Conservation (phyloP, 2,329 filamentous ascomycete species). For the Westerdykella aurantiaca region DNA sequence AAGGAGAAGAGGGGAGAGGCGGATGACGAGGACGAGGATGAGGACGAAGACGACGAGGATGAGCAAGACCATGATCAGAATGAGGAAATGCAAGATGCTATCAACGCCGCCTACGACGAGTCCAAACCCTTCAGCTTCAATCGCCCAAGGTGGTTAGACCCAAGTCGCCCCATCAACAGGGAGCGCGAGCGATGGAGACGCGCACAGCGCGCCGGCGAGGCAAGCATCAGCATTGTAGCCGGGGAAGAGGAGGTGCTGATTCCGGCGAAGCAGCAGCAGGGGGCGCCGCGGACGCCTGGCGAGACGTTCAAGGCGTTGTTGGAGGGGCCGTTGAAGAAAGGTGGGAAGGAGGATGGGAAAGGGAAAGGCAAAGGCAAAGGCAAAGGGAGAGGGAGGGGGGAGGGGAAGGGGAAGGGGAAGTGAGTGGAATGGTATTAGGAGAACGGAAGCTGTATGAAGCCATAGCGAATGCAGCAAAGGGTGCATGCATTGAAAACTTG, state of each 20-base stretch:
- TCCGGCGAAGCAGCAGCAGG: slow-evolving; percentile 1
- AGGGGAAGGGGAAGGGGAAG: no score
- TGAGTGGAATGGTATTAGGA: no score
- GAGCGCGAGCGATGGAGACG: no score
- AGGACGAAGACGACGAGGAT: slow-evolving; percentile 1
- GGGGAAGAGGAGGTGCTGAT: slow-evolving; percentile 8
- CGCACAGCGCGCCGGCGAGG: no score
- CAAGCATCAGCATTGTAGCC: background rate
- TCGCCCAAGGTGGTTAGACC: no score
- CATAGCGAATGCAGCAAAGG: no score
- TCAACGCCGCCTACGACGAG: background rate
- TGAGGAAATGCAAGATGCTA: slow-evolving; percentile 11
- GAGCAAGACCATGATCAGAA: slow-evolving; percentile 12
- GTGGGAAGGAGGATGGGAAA: slow-evolving; percentile 6
- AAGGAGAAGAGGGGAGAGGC: slow-evolving; percentile 24
- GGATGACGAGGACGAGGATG: background rate
- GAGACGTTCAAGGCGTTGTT: slow-evolving; percentile 22
- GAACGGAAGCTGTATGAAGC: no score
- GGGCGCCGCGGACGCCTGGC: slow-evolving; percentile 17
- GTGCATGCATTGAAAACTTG: no score
- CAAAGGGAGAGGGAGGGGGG: background rate
- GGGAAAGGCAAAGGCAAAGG: background rate
- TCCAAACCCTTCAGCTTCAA: background rate
- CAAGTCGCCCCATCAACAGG: no score
- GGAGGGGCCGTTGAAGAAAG: slow-evolving; percentile 13